Evolutionary conservation across 257 asterid genomes (phyloP), one percentile per base, ranked within the genome.

Genomic region (Solanum rostratum): DNA sequence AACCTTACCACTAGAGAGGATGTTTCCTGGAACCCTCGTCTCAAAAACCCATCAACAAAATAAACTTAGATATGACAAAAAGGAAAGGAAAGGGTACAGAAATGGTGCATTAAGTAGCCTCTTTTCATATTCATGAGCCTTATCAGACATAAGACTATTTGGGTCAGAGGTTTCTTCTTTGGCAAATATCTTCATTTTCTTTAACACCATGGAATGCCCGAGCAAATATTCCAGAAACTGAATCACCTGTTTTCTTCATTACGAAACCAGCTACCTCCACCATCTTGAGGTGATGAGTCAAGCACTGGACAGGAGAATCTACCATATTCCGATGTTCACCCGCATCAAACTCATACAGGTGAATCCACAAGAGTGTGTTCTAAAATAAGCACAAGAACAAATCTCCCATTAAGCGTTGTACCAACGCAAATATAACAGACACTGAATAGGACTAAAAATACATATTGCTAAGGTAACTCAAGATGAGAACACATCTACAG

Each of bases 301-400:
- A 50, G 82, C 82, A 78, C 27, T 29, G 46, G 45, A 50, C 46
- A 15, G 82, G 82, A 50, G 15, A 13, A 49, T 78, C 63, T 50
- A 78, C 46, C 63, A 9, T 78, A 50, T 71, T 80, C 83, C 66
- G 74, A 33, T 69, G 81, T 46, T 41, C 78, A 45, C 69, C 84
- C 27, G 20, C 87, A 52, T 85, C 63, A 66, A 85, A 85, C 22
- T 85, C 85, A 66, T 52, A 66, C 20, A 10, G 81, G 55, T 41
- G 30, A 15, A 79, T 65, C 87, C 87, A 85, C 10, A 63, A 49
- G 45, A 30, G 11, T 79, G 69, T 16, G 13, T 65, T 73, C 54
- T 49, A 39, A 27, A 6, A 13, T 86, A 78, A 80, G 59, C 60
- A 53, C 24, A 19, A 27, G 81, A 76, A 2, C 1, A 1, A 27